Percentiles rank a stretch among this genome's conserved stretches.
These are phyloP conservation scores for Pestalotiopsis sp. DNA, from an alignment of 2,329 filamentous ascomycete species.

Conservation along the genomic window DNA sequence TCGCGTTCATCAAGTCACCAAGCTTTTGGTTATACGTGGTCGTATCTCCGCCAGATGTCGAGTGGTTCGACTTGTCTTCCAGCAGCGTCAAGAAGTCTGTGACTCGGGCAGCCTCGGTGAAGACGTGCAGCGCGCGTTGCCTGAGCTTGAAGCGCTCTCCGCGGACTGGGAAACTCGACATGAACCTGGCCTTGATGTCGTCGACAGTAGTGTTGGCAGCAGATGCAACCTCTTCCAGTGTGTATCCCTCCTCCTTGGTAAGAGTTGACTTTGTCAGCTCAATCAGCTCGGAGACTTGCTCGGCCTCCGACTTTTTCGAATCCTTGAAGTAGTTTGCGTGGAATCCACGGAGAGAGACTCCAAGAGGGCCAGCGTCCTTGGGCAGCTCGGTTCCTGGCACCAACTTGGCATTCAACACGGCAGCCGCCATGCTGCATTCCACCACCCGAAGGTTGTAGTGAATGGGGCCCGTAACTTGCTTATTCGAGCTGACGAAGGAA, in stretches of 20 bases:
- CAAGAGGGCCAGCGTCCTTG: conserved; percentile 79
- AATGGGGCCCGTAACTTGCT: conserved; percentile 88
- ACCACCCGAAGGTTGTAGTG: conserved; percentile 98
- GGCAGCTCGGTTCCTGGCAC: conserved; percentile 66
- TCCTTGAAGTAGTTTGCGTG: conserved; percentile 77
- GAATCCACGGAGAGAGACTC: conserved; percentile 82
- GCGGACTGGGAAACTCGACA: conserved; percentile 86
- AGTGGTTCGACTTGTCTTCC: conserved; percentile 48
- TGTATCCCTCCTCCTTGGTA: conserved; percentile 81
- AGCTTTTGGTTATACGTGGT: conserved; percentile 66
- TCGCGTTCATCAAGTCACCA: conserved; percentile 84
- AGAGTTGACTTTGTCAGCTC: conserved; percentile 72
- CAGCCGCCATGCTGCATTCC: conserved; percentile 88
- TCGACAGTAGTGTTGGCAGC: conserved; percentile 70
- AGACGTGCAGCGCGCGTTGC: conserved; percentile 89
- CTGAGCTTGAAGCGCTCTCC: conserved; percentile 86
- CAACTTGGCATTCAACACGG: conserved; percentile 62
- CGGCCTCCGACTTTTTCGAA: conserved; percentile 52
- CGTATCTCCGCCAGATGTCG: conserved; percentile 53
- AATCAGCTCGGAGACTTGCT: conserved; percentile 76
- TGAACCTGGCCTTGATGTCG: conserved; percentile 77
- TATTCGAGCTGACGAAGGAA: conserved; percentile 91
- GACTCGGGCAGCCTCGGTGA: conserved; percentile 85
- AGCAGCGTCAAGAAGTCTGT: conserved; percentile 81
- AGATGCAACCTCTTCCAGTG: conserved; percentile 78